Percentiles rank a stretch among this genome's conserved stretches.
Evolutionary conservation across 768 basidiomycete genomes (phyloP).

Genomic region (Leccinum arenicola): DNA sequence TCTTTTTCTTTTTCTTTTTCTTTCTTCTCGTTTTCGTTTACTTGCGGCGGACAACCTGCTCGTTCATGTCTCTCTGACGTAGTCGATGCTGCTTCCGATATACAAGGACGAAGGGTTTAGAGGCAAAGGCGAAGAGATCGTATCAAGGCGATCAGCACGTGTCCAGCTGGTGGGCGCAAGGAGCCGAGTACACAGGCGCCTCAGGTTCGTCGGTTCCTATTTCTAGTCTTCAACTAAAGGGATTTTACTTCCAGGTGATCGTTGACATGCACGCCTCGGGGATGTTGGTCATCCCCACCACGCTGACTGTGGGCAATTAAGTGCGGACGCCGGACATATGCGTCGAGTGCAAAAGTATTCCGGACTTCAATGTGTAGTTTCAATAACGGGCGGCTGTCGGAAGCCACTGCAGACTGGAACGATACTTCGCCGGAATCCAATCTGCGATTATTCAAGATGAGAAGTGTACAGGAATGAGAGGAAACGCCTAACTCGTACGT

Average conservation of each 20-base stretch:
- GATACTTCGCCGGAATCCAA: no score
- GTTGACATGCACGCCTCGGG: constrained; percentile 92
- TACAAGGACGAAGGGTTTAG: constrained; percentile 55
- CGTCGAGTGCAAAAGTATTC: constrained; percentile 92
- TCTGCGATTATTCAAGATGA: no score
- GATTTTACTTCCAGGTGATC: constrained; percentile 60
- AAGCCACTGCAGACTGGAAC: no score
- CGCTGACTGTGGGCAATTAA: constrained; percentile 94
- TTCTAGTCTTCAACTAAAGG: not conserved
- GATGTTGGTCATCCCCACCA: constrained; percentile 80
- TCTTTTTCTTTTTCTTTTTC: not conserved
- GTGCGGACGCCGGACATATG: constrained; percentile 94
- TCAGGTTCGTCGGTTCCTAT: constrained; percentile 37
- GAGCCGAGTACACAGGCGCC: constrained; percentile 64
- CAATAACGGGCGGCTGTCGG: constrained; percentile 74
- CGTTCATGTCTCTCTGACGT: not conserved
- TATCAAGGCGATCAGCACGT: constrained; percentile 78
- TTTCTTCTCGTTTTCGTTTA: not conserved
- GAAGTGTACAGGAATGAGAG: no score
- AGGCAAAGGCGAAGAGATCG: constrained; percentile 48
- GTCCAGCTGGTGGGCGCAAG: constrained; percentile 83
- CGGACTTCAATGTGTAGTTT: constrained; percentile 89
- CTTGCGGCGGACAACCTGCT: not conserved
- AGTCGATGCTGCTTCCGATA: constrained; percentile 91
- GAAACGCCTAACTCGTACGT: constrained; percentile 47